phyloP scores from a whole-genome alignment of 495 filamentous ascomycete species.

The Penicillium salamii region DNA sequence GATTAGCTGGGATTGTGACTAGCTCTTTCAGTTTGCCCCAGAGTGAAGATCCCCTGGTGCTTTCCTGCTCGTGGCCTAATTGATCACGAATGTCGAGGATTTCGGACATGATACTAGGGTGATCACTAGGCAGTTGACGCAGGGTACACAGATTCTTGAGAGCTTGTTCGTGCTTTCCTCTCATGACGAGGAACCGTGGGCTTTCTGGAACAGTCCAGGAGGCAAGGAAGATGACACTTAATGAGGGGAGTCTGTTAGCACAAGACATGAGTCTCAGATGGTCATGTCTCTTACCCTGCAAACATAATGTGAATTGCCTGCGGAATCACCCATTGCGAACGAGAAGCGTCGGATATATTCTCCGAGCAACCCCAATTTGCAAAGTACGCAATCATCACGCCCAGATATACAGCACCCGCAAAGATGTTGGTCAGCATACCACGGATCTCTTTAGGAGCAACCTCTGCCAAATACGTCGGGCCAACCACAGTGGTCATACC shows the following conservation, averaged over 20 bases:
- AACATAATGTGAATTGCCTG: slow-evolving; percentile 8
- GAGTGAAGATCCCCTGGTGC: slow-evolving; percentile 1
- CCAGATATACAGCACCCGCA: slow-evolving; percentile 5
- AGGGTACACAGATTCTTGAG: neutral
- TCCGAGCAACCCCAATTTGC: slow-evolving; percentile 6
- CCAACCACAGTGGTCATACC: slow-evolving; percentile 57
- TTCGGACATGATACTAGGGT: slow-evolving; percentile 1
- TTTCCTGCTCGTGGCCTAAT: slow-evolving; percentile 2
- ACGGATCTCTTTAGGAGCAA: slow-evolving; percentile 50
- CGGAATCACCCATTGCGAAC: slow-evolving; percentile 5
- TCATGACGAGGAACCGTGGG: slow-evolving; percentile 4
- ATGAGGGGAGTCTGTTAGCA: no score
- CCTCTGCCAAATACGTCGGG: slow-evolving; percentile 54
- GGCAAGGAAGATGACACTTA: slow-evolving; percentile 3
- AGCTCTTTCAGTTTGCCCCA: slow-evolving; percentile 6
- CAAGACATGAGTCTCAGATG: no score
- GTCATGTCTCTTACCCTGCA: neutral
- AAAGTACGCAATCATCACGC: slow-evolving; percentile 4
- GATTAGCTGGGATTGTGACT: neutral
- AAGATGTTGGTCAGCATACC: slow-evolving; percentile 27
- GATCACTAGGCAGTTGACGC: neutral
- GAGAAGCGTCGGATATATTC: slow-evolving; percentile 1
- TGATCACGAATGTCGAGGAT: neutral
- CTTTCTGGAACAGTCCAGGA: slow-evolving; percentile 6
- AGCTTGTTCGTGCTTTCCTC: slow-evolving; percentile 1